Evolutionary conservation across 208 protist species (phyloP).

Genomic region (Trichomonas vaginalis): DNA sequence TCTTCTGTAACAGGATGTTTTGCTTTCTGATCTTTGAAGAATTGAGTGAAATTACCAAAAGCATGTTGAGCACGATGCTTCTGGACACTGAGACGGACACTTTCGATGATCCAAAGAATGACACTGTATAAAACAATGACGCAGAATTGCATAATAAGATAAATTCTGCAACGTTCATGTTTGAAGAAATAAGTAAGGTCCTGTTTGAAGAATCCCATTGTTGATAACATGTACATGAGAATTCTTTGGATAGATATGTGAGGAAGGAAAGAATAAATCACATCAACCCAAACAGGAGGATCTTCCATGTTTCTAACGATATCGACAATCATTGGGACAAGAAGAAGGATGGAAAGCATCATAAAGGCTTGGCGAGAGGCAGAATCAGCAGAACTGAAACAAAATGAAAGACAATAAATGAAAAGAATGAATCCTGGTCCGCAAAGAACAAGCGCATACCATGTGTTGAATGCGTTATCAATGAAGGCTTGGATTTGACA

Average conservation of each 20-base stretch:
- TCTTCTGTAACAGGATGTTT: background rate
- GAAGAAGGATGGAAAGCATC: background rate
- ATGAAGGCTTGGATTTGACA: background rate
- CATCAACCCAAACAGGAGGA: background rate
- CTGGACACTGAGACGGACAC: background rate
- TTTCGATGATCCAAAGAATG: background rate
- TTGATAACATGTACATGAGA: background rate
- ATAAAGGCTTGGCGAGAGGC: background rate
- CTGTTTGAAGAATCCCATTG: background rate
- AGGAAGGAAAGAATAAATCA: background rate
- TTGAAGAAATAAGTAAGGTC: background rate
- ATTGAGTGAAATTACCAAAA: background rate
- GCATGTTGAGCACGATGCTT: background rate
- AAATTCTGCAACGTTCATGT: background rate
- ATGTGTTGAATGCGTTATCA: background rate
- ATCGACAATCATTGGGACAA: constrained; percentile 1
- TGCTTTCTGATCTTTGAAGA: background rate
- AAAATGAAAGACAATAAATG: background rate
- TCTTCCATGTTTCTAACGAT: background rate
- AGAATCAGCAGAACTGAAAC: background rate
- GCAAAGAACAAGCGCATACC: background rate
- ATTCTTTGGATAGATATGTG: background rate
- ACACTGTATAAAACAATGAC: background rate
- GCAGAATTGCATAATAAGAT: background rate
- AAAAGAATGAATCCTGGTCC: background rate